A percentile compares a stretch with the other conserved stretches of the same genome.
Conservation (phyloP, 2,329 filamentous ascomycete genomes). For the Penicillium paneum region DNA sequence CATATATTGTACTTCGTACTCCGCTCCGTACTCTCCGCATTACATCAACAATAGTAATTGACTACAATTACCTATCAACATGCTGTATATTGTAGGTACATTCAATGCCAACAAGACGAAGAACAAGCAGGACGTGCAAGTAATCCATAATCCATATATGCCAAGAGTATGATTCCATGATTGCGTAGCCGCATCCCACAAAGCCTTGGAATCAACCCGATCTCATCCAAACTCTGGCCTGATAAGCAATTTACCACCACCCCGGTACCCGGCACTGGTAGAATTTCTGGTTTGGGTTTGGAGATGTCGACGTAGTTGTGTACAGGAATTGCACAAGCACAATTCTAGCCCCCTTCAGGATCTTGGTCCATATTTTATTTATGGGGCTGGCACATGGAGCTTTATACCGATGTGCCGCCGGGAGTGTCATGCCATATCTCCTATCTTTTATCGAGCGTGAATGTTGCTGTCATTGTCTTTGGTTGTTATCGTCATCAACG, state of each 20-base stretch:
- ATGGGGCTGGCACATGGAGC: neutral
- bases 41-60: neutral
- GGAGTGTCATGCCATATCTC: neutral
- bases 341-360: no score
- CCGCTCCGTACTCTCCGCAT: neutral
- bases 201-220: neutral
- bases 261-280: neutral
- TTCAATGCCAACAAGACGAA: no score
- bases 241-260: neutral
- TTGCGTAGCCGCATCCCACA: conserved; percentile 1
- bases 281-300: neutral
- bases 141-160: neutral
- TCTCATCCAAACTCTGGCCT: neutral
- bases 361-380: neutral
- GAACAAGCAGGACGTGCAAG: neutral
- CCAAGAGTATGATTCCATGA: conserved; percentile 5
- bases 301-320: neutral
- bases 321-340: neutral
- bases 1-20: neutral
- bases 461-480: neutral
- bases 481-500: neutral
- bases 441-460: neutral
- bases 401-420: neutral
- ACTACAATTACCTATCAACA: neutral
- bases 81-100: neutral